Evolutionary conservation across 164 flowering plant genomes (phyloP).

Genomic region (Chimonanthus praecox): DNA sequence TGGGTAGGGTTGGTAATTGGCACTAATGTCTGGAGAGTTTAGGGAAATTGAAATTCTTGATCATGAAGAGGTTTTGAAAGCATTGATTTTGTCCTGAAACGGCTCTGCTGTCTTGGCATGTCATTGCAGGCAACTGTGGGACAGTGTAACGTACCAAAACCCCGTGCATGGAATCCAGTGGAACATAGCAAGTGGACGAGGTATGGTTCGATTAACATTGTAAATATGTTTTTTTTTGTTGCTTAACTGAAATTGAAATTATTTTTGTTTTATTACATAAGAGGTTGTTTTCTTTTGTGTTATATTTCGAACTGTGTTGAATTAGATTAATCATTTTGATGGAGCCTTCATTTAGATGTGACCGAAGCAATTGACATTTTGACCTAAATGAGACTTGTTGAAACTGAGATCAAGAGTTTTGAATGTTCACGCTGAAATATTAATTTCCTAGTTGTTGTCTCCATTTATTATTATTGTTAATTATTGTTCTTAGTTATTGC

Average conservation of each 20-base stretch:
- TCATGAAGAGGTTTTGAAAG: neutral
- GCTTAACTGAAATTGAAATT: neutral
- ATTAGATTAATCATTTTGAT: too few species aligned
- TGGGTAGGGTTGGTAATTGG: neutral
- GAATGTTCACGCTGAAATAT: too few species aligned
- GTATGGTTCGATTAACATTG: slow-evolving; percentile 22
- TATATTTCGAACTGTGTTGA: too few species aligned
- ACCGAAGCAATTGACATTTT: too few species aligned
- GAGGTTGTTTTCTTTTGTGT: too few species aligned
- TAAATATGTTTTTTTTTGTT: neutral
- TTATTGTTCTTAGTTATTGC: too few species aligned
- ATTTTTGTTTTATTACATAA: too few species aligned
- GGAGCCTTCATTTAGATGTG: too few species aligned
- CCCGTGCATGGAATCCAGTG: slow-evolving; percentile 85
- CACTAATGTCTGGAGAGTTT: neutral
- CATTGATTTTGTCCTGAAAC: neutral
- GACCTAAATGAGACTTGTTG: too few species aligned
- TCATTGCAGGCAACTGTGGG: slow-evolving; percentile 85
- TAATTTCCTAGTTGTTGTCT: too few species aligned
- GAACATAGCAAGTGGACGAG: slow-evolving; percentile 97
- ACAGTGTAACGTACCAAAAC: slow-evolving; percentile 79
- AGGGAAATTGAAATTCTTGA: neutral
- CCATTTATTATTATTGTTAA: too few species aligned
- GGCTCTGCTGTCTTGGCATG: neutral
- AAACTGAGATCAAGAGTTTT: too few species aligned